Evolutionary conservation across 768 basidiomycete species (phyloP).

Genomic region (Plicaturopsis crispa): DNA sequence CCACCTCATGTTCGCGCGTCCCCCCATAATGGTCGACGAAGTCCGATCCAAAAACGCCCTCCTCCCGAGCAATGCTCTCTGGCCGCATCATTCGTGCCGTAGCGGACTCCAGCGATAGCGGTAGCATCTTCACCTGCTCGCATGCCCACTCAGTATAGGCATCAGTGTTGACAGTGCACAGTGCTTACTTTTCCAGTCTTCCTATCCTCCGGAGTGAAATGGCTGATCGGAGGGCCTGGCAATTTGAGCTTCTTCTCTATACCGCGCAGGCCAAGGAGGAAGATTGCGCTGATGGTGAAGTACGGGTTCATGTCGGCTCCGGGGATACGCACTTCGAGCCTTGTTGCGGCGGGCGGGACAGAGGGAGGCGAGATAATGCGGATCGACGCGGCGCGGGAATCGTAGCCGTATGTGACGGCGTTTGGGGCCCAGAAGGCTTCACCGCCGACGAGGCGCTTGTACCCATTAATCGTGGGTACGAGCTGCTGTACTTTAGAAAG

Average conservation of each 20-base stretch:
- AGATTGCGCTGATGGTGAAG: constrained; percentile 82
- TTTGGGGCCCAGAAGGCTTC: constrained; percentile 95
- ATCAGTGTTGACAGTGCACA: not conserved
- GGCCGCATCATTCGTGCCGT: constrained; percentile 72
- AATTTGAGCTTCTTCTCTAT: constrained; percentile 71
- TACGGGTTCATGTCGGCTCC: constrained; percentile 98
- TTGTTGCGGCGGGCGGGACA: constrained; percentile 71
- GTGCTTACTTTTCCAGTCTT: constrained; percentile 43
- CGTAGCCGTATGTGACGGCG: constrained; percentile 90
- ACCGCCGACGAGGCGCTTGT: constrained; percentile 92
- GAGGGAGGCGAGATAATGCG: constrained; percentile 91
- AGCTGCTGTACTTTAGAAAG: constrained; percentile 32
- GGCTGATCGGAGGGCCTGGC: constrained; percentile 62
- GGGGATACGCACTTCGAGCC: constrained; percentile 90
- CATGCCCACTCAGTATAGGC: constrained; percentile 6
- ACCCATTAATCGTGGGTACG: constrained; percentile 91
- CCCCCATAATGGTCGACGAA: constrained; percentile 96
- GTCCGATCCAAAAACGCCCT: constrained; percentile 65
- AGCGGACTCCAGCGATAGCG: constrained; percentile 72
- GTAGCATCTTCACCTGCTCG: constrained; percentile 63
- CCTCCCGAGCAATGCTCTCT: constrained; percentile 76
- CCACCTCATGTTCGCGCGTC: constrained; percentile 89
- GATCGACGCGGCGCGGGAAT: constrained; percentile 87
- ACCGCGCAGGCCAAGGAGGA: constrained; percentile 80
- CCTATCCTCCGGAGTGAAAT: constrained; percentile 48